Conservation (phyloP, 441 rosid genomes). For the Bruguiera hainesii region DNA sequence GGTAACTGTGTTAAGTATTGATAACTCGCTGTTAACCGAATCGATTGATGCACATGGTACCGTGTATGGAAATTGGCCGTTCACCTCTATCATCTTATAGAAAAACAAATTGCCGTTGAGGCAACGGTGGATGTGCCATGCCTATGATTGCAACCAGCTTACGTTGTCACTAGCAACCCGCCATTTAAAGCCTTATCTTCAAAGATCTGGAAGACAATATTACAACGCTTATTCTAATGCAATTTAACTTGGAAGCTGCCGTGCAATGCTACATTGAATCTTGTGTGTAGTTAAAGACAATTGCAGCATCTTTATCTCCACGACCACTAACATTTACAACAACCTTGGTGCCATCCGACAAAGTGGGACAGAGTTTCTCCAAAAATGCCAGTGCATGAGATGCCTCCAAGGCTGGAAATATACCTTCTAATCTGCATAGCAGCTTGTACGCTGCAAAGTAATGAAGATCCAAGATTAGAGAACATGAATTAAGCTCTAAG, state of each 20-base stretch:
- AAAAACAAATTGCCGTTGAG: too few relatives aligned
- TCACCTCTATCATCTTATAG: too few relatives aligned
- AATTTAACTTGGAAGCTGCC: neutral
- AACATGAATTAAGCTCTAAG: too few relatives aligned
- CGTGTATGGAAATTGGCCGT: too few relatives aligned
- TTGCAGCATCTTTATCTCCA: constrained; percentile 62
- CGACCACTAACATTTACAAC: constrained; percentile 68
- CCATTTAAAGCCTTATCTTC: too few relatives aligned
- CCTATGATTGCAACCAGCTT: too few relatives aligned
- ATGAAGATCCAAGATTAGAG: neutral
- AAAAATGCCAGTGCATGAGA: constrained; percentile 76
- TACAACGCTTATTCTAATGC: neutral
- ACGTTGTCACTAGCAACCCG: too few relatives aligned
- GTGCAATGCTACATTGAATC: neutral
- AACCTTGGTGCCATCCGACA: constrained; percentile 46
- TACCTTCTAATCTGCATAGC: constrained; percentile 63
- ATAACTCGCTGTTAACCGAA: too few relatives aligned
- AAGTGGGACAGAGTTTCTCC: constrained; percentile 59
- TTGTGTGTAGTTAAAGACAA: constrained; percentile 26
- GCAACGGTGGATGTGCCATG: too few relatives aligned
- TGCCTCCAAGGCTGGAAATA: constrained; percentile 67
- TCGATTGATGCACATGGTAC: too few relatives aligned
- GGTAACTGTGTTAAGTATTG: too few relatives aligned
- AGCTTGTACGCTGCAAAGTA: constrained; percentile 41
- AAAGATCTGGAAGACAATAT: too few relatives aligned